Evolutionary conservation across 164 flowering plant genomes (phyloP).

Genomic region (Cinnamomum micranthum): DNA sequence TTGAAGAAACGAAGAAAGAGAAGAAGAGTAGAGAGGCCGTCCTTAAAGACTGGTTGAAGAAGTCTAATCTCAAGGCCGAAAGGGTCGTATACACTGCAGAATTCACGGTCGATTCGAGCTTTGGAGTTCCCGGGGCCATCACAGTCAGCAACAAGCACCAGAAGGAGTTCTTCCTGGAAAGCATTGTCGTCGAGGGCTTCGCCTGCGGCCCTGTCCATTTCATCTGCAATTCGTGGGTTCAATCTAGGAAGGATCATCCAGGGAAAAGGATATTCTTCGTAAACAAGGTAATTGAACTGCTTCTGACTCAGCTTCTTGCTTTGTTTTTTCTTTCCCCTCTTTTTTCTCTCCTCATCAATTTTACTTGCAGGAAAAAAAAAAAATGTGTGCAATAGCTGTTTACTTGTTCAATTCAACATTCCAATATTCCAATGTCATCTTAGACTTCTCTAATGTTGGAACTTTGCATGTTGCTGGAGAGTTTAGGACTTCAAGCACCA

Average conservation of each 20-base stretch:
- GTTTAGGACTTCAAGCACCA: neutral
- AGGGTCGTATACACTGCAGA: constrained; percentile 73
- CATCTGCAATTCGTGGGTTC: constrained; percentile 92
- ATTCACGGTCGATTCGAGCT: constrained; percentile 61
- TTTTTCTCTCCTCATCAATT: no score
- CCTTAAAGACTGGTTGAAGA: constrained; percentile 79
- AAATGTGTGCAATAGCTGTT: no score
- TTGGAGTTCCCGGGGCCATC: constrained; percentile 87
- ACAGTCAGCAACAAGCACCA: constrained; percentile 73
- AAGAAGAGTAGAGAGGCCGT: constrained; percentile 67
- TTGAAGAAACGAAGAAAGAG: constrained; percentile 49
- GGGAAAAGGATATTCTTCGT: constrained; percentile 69
- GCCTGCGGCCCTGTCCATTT: constrained; percentile 79
- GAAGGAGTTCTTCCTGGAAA: constrained; percentile 79
- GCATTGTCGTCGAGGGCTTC: constrained; percentile 75
- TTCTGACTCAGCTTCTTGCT: neutral
- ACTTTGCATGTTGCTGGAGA: neutral
- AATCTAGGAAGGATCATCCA: constrained; percentile 70
- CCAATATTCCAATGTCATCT: neutral
- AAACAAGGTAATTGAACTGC: constrained; percentile 52
- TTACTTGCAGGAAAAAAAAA: no score
- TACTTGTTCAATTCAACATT: neutral
- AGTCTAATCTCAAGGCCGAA: constrained; percentile 55
- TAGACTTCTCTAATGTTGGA: neutral
- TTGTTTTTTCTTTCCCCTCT: no score